phyloP scores from a whole-genome alignment of 805 yeast genomes.

The Candida andamanensis region DNA sequence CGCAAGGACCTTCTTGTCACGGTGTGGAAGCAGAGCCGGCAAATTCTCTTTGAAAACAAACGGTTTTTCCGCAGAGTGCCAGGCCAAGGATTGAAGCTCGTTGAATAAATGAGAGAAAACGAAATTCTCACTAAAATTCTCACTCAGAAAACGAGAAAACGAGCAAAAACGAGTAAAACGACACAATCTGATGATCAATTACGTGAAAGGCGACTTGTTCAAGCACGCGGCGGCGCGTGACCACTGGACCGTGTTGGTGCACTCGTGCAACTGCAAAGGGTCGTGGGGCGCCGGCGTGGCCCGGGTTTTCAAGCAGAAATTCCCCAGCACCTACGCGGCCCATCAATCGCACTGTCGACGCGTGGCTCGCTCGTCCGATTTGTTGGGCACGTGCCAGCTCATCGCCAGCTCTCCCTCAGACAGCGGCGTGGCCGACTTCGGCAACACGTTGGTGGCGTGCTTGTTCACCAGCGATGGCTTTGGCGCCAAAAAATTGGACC shows the following conservation, averaged over 20 bases:
- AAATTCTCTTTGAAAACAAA: conserved; percentile 27
- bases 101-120: conserved; percentile 2
- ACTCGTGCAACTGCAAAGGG: conserved; percentile 77
- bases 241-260: conserved; percentile 58
- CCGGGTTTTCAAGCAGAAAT: conserved; percentile 44
- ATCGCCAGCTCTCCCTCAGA: conserved; percentile 30
- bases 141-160: background rate
- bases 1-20: conserved; percentile 33
- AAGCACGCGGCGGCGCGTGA: conserved; percentile 19
- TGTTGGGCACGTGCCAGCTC: conserved; percentile 54
- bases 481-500: conserved; percentile 41
- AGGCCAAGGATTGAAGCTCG: conserved; percentile 29
- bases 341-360: conserved; percentile 50
- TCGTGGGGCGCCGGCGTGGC: conserved; percentile 88
- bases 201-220: conserved; percentile 51
- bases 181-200: conserved; percentile 4
- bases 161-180: background rate
- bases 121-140: no score
- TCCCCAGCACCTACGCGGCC: conserved; percentile 50
- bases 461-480: conserved; percentile 60
- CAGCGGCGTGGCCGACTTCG: conserved; percentile 19
- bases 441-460: conserved; percentile 43
- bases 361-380: no score
- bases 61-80: conserved; percentile 33
- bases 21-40: conserved; percentile 37